Evolutionary conservation across 768 basidiomycete genomes (phyloP), one percentile per base, ranked within the genome.

Genomic region (Hypholoma sublateritium): DNA sequence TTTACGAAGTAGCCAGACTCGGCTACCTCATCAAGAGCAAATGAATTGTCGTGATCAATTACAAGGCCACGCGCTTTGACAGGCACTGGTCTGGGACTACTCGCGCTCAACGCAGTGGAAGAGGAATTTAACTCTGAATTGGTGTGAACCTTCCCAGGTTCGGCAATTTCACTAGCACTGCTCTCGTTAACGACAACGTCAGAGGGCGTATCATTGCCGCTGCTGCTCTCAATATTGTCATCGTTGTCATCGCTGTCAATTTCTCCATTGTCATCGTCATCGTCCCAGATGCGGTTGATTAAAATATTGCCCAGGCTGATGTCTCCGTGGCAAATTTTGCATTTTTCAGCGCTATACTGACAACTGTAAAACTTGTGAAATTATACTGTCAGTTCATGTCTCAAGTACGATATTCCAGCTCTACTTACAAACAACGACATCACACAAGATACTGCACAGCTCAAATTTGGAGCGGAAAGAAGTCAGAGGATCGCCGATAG

Each of bases 321-420:
- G 19, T 50, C 48, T 13, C 48, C 48, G 16, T 50, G 48, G 48
- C 48, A 50, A 50, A 50, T n/a, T 34, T 35, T 7, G 34, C 32
- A 50, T 50, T 24, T 50, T 50, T 50, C 48, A 50, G 48, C 48
- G 17, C 48, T 50, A 50, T 50, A 50, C 48, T 36, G 11, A 50
- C 16, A 32, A n/a, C 48, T 50, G 12, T 50, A 11, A 16, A 42
- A 42, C n/a, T n/a, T n/a, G n/a, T 50, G 19, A 50, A 16, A 36
- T 50, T 35, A 32, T 35, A 50, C 13, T 9, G 21, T 50, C 48
- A 50, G 48, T 16, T 50, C 7, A 50, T n/a, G 25, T 49, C 17
- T 32, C 34, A 49, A 49, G 48, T 14, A 6, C 4, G 11, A 49
- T 49, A 50, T 28, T 9, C n/a, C 9, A 9, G 19, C 36, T n/a